These are phyloP conservation scores for Cryptomeria japonica DNA, from an alignment of 75 land plant genomes.

Conservation along the genomic window DNA sequence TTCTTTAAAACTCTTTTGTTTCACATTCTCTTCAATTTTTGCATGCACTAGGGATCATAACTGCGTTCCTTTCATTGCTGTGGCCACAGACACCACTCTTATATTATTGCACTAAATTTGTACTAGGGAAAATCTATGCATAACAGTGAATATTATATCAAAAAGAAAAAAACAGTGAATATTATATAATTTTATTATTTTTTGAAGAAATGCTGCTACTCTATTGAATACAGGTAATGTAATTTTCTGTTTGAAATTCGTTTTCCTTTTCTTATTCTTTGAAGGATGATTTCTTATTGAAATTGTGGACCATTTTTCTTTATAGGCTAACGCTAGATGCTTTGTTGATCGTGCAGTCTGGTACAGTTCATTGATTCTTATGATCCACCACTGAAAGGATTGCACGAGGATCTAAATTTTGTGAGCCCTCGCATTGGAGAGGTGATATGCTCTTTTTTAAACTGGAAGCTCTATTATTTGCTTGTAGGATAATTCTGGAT, in stretches of 20 bases:
- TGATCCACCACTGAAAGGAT: conserved; percentile 96
- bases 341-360: conserved; percentile 48
- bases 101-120: neutral
- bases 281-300: neutral
- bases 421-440: conserved; percentile 99
- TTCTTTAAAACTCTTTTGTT: neutral
- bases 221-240: neutral
- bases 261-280: neutral
- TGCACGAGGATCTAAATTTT: conserved; percentile 96
- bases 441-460: conserved; percentile 37
- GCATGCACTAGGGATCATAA: neutral
- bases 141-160: neutral
- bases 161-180: no score
- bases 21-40: neutral
- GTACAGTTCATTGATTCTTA: conserved; percentile 96
- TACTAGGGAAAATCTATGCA: neutral
- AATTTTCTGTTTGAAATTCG: neutral
- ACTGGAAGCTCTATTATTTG: neutral
- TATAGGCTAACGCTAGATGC: neutral
- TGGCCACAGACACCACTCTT: neutral
- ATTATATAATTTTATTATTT: neutral
- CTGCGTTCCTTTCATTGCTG: neutral
- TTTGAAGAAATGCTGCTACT: neutral
- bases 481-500: neutral
- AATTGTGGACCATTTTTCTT: neutral